A percentile compares a stretch with the other conserved stretches of the same genome.
Evolutionary conservation across 208 protist species (phyloP).

Genomic region (Trypanosoma scelopori): DNA sequence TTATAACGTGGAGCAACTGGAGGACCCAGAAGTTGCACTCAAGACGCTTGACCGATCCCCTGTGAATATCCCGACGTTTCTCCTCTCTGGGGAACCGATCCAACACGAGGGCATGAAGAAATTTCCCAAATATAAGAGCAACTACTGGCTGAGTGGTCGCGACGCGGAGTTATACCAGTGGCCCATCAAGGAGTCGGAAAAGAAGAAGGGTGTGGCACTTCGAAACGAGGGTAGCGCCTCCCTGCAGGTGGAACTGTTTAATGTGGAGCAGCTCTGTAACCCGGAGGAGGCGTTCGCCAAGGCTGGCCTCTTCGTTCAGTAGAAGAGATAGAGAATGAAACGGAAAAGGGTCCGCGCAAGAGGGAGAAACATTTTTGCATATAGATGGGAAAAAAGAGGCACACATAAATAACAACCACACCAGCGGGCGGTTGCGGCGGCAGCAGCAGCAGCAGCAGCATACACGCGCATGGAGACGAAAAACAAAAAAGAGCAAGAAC

Average conservation of each 20-base stretch:
- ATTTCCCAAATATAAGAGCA: constrained; percentile 77
- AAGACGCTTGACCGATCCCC: constrained; percentile 78
- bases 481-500: too few species aligned
- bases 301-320: constrained; percentile 79
- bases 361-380: neutral
- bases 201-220: constrained; percentile 72
- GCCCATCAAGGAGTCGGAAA: constrained; percentile 80
- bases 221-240: constrained; percentile 43
- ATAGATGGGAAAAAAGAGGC: constrained; percentile 3
- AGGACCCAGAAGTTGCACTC: constrained; percentile 80
- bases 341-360: neutral
- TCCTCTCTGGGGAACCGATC: constrained; percentile 84
- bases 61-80: constrained; percentile 77
- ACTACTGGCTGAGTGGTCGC: constrained; percentile 87
- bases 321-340: constrained; percentile 15
- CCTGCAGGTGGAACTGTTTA: constrained; percentile 81
- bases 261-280: constrained; percentile 88
- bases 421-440: neutral
- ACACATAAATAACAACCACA: neutral
- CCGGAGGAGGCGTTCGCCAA: constrained; percentile 86
- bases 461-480: neutral
- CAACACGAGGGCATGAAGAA: constrained; percentile 67
- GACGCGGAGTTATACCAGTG: constrained; percentile 89
- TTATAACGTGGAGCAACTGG: constrained; percentile 88
- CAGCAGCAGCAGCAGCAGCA: too few species aligned